Percentiles rank a stretch among this genome's conserved stretches.
Evolutionary conservation across 1,139 yeast genomes (phyloP).

Genomic region (Yamadazyma blattariae): DNA sequence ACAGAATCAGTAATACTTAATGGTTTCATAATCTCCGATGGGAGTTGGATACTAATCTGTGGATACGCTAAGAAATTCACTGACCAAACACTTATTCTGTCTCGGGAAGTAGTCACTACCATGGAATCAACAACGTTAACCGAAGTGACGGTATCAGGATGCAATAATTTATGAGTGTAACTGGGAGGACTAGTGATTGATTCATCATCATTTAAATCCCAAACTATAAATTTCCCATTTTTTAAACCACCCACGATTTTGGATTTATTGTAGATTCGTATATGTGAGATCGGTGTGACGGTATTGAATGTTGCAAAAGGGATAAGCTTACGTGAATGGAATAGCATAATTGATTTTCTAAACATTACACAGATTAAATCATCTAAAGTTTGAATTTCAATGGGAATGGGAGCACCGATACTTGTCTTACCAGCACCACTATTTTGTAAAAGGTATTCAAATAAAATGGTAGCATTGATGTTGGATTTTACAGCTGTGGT

Average conservation of each 20-base stretch:
- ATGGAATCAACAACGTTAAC: conserved; percentile 13
- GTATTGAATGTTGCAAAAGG: conserved; percentile 30
- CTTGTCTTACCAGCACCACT: no score
- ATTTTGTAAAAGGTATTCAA: no score
- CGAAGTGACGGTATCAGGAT: conserved; percentile 12
- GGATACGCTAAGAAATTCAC: conserved; percentile 22
- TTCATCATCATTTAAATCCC: conserved; percentile 28
- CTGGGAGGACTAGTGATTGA: conserved; percentile 24
- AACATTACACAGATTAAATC: conserved; percentile 1
- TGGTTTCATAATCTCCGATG: conserved; percentile 6
- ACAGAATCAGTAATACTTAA: not conserved
- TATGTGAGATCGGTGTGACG: conserved; percentile 25
- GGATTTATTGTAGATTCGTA: conserved; percentile 28
- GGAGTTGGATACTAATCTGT: conserved; percentile 7
- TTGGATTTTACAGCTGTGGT: not conserved
- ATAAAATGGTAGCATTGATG: no score
- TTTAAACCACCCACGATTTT: conserved; percentile 36
- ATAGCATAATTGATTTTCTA: not conserved
- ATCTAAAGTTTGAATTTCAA: conserved; percentile 6
- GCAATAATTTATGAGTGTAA: conserved; percentile 12
- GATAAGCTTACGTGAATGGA: conserved; percentile 4
- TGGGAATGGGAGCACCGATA: no score
- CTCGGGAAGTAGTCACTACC: conserved; percentile 33
- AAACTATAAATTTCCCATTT: conserved; percentile 37
- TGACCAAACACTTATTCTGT: conserved; percentile 41